Evolutionary conservation across 2,329 filamentous ascomycete genomes (phyloP).

Genomic region (Claviceps fusiformis): DNA sequence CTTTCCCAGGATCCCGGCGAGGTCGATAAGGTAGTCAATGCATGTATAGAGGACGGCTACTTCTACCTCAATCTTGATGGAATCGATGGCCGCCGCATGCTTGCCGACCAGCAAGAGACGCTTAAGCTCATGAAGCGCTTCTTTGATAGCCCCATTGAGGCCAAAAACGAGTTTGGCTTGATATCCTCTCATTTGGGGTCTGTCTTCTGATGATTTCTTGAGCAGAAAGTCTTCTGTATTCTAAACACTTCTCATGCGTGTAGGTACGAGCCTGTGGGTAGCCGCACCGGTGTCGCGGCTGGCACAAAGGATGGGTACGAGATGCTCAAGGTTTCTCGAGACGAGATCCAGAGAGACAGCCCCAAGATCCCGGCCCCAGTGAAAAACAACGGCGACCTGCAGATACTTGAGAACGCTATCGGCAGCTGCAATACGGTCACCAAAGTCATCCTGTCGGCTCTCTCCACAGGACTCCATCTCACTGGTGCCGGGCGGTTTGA

Average conservation of each 20-base stretch:
- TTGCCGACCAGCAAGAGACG: conserved; percentile 37
- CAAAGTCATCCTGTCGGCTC: conserved; percentile 35
- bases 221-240: background rate
- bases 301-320: conserved; percentile 39
- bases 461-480: conserved; percentile 33
- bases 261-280: conserved; percentile 35
- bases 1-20: conserved; percentile 41
- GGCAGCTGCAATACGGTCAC: conserved; percentile 36
- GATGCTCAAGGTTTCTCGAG: conserved; percentile 38
- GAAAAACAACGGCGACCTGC: conserved; percentile 34
- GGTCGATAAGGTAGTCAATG: conserved; percentile 34
- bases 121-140: conserved; percentile 42
- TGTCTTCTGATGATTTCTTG: conserved; percentile 6
- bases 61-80: conserved; percentile 41
- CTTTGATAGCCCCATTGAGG: conserved; percentile 37
- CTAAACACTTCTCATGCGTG: background rate
- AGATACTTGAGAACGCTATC: conserved; percentile 34
- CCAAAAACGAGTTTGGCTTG: conserved; percentile 42
- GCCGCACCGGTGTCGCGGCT: conserved; percentile 31
- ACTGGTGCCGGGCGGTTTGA: conserved; percentile 33
- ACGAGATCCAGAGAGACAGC: conserved; percentile 34
- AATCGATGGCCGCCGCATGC: conserved; percentile 38
- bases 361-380: conserved; percentile 32
- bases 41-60: conserved; percentile 37
- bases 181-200: conserved; percentile 39